Percentiles rank a stretch among this genome's conserved stretches.
Conservation (phyloP, 2,329 filamentous ascomycete genomes). For the Ceratocystis harringtonii region DNA sequence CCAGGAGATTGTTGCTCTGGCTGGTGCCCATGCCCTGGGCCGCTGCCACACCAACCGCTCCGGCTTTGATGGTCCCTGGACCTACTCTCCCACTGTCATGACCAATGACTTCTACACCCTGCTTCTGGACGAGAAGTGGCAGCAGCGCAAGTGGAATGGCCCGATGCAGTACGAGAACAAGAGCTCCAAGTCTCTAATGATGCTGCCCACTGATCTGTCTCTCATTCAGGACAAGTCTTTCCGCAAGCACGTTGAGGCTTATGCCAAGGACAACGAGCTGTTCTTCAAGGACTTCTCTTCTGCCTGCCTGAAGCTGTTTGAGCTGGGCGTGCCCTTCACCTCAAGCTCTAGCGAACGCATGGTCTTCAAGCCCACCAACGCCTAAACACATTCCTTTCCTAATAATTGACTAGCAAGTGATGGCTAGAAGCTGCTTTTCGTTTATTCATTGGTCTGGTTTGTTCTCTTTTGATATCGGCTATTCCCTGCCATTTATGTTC, state of each 20-base stretch:
- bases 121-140: constrained; percentile 83
- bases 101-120: constrained; percentile 93
- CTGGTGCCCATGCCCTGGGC: constrained; percentile 73
- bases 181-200: constrained; percentile 80
- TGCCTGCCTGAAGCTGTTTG: constrained; percentile 69
- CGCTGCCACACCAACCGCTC: constrained; percentile 81
- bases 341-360: constrained; percentile 40
- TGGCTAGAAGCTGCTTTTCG: not conserved
- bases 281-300: constrained; percentile 91
- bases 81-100: constrained; percentile 76
- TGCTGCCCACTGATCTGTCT: constrained; percentile 85
- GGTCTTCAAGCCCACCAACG: constrained; percentile 44
- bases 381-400: constrained; percentile 7
- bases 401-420: not conserved
- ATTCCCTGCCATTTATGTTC: not conserved
- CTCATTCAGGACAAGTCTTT: constrained; percentile 81
- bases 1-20: constrained; percentile 84
- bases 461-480: not conserved
- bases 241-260: constrained; percentile 64
- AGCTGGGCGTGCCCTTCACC: constrained; percentile 83
- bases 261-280: constrained; percentile 74
- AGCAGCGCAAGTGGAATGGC: constrained; percentile 79
- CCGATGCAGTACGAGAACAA: constrained; percentile 81
- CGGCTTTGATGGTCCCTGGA: constrained; percentile 81
- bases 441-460: not conserved